Evolutionary conservation across 768 basidiomycete species (phyloP).

Genomic region (Trametes cingulata): DNA sequence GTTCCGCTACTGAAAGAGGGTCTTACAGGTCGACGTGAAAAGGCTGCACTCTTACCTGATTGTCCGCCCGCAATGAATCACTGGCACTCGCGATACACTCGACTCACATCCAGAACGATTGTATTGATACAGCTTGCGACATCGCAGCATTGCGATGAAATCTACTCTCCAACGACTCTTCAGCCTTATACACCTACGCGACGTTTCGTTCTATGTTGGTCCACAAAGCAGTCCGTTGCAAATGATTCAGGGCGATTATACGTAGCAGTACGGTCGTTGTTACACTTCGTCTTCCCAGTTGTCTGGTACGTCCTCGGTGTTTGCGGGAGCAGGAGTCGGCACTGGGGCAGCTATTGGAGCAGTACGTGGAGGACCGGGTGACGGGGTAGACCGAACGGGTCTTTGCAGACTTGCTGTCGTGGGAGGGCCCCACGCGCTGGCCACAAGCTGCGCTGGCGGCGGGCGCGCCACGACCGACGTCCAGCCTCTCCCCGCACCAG

Average conservation of each 20-base stretch:
- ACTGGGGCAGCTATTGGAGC: slow-evolving; percentile 6
- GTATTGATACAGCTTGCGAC: slow-evolving; percentile 6
- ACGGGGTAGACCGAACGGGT: slow-evolving; percentile 9
- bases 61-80: not conserved
- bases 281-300: slow-evolving; percentile 58
- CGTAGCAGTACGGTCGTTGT: not conserved
- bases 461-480: slow-evolving; percentile 34
- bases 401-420: slow-evolving; percentile 8
- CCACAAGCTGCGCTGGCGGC: slow-evolving; percentile 10
- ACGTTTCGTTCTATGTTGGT: not conserved
- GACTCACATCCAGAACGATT: no score
- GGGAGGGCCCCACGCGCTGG: slow-evolving; percentile 21
- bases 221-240: not conserved
- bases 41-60: not conserved
- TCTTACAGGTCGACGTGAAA: no score
- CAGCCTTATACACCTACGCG: not conserved
- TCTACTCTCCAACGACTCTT: not conserved
- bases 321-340: not conserved
- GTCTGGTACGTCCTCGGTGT: slow-evolving; percentile 42
- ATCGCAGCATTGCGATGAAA: no score
- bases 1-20: no score
- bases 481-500: slow-evolving; percentile 32
- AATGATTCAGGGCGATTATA: not conserved
- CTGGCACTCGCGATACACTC: no score
- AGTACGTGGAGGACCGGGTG: slow-evolving; percentile 16